Percentiles rank a stretch among this genome's conserved stretches.
Conservation (phyloP, 2,329 filamentous ascomycete genomes). For the Pseudocercospora pini-densiflorae region DNA sequence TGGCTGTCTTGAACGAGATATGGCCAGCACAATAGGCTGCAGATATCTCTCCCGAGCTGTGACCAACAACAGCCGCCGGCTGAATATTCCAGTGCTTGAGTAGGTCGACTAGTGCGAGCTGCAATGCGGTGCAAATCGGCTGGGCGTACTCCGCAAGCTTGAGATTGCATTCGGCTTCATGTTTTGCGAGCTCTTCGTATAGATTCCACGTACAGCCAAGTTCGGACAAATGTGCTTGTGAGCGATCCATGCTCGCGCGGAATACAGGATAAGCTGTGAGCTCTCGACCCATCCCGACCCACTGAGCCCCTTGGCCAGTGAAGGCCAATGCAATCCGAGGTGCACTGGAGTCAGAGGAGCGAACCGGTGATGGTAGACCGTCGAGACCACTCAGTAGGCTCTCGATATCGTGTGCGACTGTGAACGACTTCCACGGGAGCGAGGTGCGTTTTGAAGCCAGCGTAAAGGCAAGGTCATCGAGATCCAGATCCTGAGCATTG, state of each 20-base stretch:
- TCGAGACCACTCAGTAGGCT: background rate
- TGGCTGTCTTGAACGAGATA: constrained; percentile 26
- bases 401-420: background rate
- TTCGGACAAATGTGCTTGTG: constrained; percentile 2
- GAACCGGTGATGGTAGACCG: background rate
- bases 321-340: constrained; percentile 16
- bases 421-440: constrained; percentile 12
- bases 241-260: constrained; percentile 9
- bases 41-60: constrained; percentile 41
- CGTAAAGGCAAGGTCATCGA: constrained; percentile 17
- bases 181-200: constrained; percentile 28
- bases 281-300: constrained; percentile 26
- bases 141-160: constrained; percentile 49
- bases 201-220: constrained; percentile 27
- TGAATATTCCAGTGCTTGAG: constrained; percentile 35
- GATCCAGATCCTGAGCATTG: background rate
- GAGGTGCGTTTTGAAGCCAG: constrained; percentile 14
- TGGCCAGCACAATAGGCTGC: constrained; percentile 37
- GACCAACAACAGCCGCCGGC: constrained; percentile 35
- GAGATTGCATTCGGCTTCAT: background rate
- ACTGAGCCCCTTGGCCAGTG: constrained; percentile 31
- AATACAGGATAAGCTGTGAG: constrained; percentile 25
- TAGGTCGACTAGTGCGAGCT: constrained; percentile 53
- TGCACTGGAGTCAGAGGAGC: constrained; percentile 8
- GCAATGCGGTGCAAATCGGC: constrained; percentile 44